Evolutionary conservation across 1,284 basidiomycete species (phyloP).

Genomic region (Ceratobasidium sp.): DNA sequence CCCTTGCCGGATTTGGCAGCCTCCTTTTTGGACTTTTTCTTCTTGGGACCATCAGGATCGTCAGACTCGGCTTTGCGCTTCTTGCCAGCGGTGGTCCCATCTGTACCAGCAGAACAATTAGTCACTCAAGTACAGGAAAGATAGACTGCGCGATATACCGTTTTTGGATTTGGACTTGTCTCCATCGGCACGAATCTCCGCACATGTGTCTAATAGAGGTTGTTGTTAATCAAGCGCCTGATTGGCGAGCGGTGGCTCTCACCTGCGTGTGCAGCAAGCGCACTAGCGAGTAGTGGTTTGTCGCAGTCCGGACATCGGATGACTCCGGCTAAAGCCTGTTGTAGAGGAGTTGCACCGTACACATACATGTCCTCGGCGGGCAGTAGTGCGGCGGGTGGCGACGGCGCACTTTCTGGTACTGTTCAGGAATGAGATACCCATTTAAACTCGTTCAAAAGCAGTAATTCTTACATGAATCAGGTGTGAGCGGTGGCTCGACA

Average conservation of each 20-base stretch:
- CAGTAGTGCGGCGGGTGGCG: slow-evolving; percentile 83
- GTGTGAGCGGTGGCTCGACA: slow-evolving; percentile 35
- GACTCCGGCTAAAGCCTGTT: slow-evolving; percentile 70
- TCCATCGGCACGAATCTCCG: slow-evolving; percentile 64
- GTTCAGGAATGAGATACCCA: neutral
- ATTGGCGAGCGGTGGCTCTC: slow-evolving; percentile 50
- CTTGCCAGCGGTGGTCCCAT: slow-evolving; percentile 58
- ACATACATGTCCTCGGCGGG: slow-evolving; percentile 87
- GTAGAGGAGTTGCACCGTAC: slow-evolving; percentile 79
- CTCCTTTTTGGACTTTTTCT: slow-evolving; percentile 78
- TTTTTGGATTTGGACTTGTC: slow-evolving; percentile 63
- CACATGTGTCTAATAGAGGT: slow-evolving; percentile 59
- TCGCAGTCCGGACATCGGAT: slow-evolving; percentile 81
- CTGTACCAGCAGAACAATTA: slow-evolving; percentile 18
- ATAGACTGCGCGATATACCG: slow-evolving; percentile 56
- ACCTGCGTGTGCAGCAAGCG: slow-evolving; percentile 81
- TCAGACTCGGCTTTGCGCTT: slow-evolving; percentile 76
- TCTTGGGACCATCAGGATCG: slow-evolving; percentile 68
- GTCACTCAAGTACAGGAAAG: slow-evolving; percentile 5
- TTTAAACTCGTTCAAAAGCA: neutral
- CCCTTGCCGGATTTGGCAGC: slow-evolving; percentile 65
- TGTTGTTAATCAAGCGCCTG: neutral
- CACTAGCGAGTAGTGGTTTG: slow-evolving; percentile 79
- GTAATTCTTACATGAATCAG: slow-evolving; percentile 16
- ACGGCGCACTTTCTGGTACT: slow-evolving; percentile 52